Percentiles rank a stretch among this genome's conserved stretches.
These are phyloP conservation scores for Saccharomycopsis fermentans DNA, from an alignment of 805 yeast species.

Conservation along the genomic window DNA sequence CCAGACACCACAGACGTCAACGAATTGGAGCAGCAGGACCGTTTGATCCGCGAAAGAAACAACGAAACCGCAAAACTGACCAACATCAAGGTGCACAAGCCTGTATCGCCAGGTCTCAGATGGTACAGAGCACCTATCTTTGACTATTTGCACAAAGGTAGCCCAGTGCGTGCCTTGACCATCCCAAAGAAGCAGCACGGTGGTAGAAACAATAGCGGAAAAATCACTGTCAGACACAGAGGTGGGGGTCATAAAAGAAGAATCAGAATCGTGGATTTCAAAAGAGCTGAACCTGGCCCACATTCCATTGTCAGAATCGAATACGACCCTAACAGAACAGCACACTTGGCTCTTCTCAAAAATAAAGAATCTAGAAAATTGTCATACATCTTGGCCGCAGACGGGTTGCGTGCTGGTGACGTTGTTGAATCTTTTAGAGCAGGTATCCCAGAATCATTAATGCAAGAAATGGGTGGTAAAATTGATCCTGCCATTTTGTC, in stretches of 20 bases:
- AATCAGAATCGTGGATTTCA: constrained; percentile 70
- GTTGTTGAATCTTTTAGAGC: constrained; percentile 75
- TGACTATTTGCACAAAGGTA: constrained; percentile 77
- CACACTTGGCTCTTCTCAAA: constrained; percentile 81
- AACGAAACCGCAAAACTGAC: constrained; percentile 63
- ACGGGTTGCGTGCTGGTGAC: constrained; percentile 91
- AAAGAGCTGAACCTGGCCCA: constrained; percentile 55
- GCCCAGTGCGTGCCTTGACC: constrained; percentile 65
- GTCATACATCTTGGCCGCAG: constrained; percentile 81
- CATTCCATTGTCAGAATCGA: constrained; percentile 82
- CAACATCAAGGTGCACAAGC: constrained; percentile 63
- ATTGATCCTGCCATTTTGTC: constrained; percentile 86
- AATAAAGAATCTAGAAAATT: constrained; percentile 50
- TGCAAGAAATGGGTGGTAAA: constrained; percentile 81
- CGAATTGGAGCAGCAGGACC: constrained; percentile 73
- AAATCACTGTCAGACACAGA: constrained; percentile 84
- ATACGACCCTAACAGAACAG: constrained; percentile 89
- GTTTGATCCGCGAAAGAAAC: constrained; percentile 57
- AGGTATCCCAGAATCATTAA: constrained; percentile 73
- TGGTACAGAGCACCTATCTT: constrained; percentile 86
- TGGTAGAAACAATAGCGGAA: constrained; percentile 86
- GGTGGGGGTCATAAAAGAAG: constrained; percentile 96
- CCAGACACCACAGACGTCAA: constrained; percentile 44
- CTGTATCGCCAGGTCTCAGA: constrained; percentile 77
- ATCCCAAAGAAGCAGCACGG: constrained; percentile 60